A percentile compares a stretch with the other conserved stretches of the same genome.
Evolutionary conservation across 352 stramenopile species (phyloP).

Genomic region (Phytopythium vexans): DNA sequence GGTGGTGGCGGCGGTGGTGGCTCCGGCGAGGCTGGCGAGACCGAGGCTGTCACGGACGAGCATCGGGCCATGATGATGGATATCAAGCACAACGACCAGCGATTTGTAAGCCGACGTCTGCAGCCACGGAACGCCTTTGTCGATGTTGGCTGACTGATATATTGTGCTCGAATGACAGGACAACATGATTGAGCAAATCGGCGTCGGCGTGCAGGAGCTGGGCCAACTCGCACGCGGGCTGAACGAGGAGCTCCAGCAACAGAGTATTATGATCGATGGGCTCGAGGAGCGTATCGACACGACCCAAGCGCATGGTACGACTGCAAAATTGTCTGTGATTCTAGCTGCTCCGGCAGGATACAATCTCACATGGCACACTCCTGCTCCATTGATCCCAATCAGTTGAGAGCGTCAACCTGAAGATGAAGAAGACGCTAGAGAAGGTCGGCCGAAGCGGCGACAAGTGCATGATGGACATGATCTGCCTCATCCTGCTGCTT

Average conservation of each 20-base stretch:
- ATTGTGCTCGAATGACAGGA: conserved; percentile 32
- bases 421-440: conserved; percentile 82
- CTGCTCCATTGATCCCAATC: conserved; percentile 3
- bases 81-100: conserved; percentile 81
- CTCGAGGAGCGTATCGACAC: conserved; percentile 79
- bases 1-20: conserved; percentile 20
- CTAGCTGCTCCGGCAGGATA: neutral
- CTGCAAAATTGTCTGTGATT: neutral
- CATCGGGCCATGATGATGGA: conserved; percentile 64
- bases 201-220: conserved; percentile 73
- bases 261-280: conserved; percentile 86
- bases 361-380: neutral
- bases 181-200: conserved; percentile 85
- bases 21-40: conserved; percentile 19
- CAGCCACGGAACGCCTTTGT: no score
- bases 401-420: conserved; percentile 84
- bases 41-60: conserved; percentile 60
- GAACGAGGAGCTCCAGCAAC: conserved; percentile 83
- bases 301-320: conserved; percentile 66
- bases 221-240: conserved; percentile 70
- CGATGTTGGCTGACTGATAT: neutral
- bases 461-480: conserved; percentile 91
- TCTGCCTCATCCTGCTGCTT: conserved; percentile 83
- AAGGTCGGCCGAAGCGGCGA: conserved; percentile 69
- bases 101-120: conserved; percentile 50